Conservation (phyloP, 208 protist genomes). For the Trypanosoma mega region DNA sequence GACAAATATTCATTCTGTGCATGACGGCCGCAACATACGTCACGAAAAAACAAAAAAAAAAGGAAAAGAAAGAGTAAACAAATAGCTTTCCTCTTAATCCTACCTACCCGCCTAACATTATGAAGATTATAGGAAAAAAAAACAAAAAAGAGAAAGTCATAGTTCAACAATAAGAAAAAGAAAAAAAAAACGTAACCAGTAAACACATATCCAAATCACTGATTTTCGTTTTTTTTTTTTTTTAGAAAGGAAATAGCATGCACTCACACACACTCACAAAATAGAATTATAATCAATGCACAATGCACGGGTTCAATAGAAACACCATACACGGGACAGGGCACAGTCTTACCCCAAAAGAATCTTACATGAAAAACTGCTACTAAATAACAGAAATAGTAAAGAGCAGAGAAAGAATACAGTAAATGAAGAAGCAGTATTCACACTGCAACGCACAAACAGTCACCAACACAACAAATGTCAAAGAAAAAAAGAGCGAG, state of each 20-base stretch:
- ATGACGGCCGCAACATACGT: neutral
- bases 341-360: too few relatives aligned
- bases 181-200: neutral
- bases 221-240: neutral
- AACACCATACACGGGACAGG: too few relatives aligned
- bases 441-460: too few relatives aligned
- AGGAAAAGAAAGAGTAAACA: neutral
- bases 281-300: too few relatives aligned
- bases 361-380: too few relatives aligned
- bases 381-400: too few relatives aligned
- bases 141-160: neutral
- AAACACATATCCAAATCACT: neutral
- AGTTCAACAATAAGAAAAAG: neutral
- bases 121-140: neutral
- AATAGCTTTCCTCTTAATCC: conserved; percentile 1
- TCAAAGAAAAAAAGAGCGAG: neutral
- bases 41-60: neutral
- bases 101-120: neutral
- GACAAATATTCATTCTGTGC: neutral
- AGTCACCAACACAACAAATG: too few relatives aligned
- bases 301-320: too few relatives aligned
- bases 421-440: too few relatives aligned
- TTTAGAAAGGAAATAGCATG: neutral
- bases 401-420: too few relatives aligned
- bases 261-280: neutral